Base-by-base conservation (phyloP, 192 early-diverging fungal species). In the Coemansia furcata region DNA sequence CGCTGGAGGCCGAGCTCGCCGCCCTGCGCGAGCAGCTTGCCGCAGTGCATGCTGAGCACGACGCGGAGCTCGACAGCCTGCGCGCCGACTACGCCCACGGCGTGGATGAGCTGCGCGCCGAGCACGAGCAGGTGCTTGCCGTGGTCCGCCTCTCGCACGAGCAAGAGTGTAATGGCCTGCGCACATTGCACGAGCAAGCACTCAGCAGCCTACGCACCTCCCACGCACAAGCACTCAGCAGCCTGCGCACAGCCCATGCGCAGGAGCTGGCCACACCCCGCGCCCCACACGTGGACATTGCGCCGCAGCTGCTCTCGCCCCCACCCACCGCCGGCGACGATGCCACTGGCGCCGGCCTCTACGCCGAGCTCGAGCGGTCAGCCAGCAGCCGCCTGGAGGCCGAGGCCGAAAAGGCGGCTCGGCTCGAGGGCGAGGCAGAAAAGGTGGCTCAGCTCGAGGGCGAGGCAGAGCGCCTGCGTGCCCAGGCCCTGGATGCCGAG, bases 401-500 rank as follows among this genome's bases (percentile, higher is more conserved):
- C 46, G 46, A 47, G 46, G 46, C 46, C 46, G 46, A 47, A n/a
- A 47, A 47, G 35, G 19, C 47, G 1, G 35, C 47, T 7, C 46
- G 47, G 0, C 63, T 69, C 6, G 50, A 66, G 60, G 30, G 23
- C 46, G 46, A 47, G 46, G 46, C 46, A n/a, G 46, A 47, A n/a
- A 47, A 47, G 35, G 19, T 35, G 1, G 35, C 47, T 7, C 46
- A 35, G 0, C 63, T 69, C 6, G 50, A 66, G 60, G 30, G 54
- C 38, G 69, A 77, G 12, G 26, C 67, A 17, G 69, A 68, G 15
- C 23, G 23, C 10, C 39, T 71, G 58, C 68, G 68, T 6, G 10
- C 15, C 8, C 72, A 39, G 32, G 66, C 69, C 5, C 57, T 63
- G 63, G 78, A 71, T 15, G 78, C 78, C 46, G 78, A 80, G 44